Evolutionary conservation across 192 early-diverging fungal genomes (phyloP), one percentile per base, ranked within the genome.

Genomic region (Coemansia sp.): DNA sequence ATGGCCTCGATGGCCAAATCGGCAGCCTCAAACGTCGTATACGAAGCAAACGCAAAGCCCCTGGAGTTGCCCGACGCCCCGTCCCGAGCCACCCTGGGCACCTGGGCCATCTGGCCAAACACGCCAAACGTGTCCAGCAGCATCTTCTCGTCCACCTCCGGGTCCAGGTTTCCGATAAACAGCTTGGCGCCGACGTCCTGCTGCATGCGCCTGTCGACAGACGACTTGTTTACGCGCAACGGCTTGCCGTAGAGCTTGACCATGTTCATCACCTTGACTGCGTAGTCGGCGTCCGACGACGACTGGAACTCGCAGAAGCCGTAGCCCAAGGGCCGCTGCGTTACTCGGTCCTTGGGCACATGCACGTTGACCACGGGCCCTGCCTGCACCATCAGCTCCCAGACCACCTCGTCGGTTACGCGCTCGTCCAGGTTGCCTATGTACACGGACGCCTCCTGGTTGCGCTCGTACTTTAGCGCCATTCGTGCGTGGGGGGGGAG

Each of bases 321-420:
- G 69, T 91, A 99, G 36, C 95, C 94, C 65, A 95, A 93, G 73
- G 94, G 89, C 46, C 83, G 83, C 78, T 93, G 91, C 20, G 97
- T 95, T 10, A 99, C 91, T 52, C 97, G 83, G 78, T 99, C 97
- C 77, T 96, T 98, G 28, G 97, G 97, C 59, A 99, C 68, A 67
- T 97, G 90, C n/a, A 97, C 94, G 69, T 94, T 94, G 6, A 92
- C 93, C 72, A 80, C 91, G 20, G 94, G 97, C 0, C 97, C 97
- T 9, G 91, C 95, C 73, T 99, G 97, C 53, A 97, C 87, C 91
- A 99, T 94, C 68, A 99, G 85, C 69, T 99, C 97, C 95, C 95
- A 99, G 28, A 99, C 75, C 50, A 99, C 74, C 20, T 90, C 85
- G 60, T 99, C 97, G 3, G 93, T 90, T 34, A 90, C 92, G 24